A percentile compares a stretch with the other conserved stretches of the same genome.
phyloP scores from a whole-genome alignment of 2,329 filamentous ascomycete species.

The Colletotrichum sp. region DNA sequence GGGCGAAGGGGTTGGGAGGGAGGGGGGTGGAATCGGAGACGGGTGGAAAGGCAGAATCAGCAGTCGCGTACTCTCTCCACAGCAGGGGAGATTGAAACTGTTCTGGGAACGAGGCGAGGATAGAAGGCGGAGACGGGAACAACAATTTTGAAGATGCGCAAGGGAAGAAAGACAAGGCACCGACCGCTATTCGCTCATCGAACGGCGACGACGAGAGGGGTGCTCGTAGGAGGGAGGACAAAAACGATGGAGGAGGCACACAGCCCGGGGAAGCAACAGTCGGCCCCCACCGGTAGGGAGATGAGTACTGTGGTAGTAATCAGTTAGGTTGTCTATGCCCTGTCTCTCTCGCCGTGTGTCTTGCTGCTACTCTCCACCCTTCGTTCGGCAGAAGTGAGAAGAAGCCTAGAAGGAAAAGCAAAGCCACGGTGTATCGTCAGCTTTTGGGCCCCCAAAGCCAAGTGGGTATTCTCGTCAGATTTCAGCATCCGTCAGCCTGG shows the following conservation, averaged over 20 bases:
- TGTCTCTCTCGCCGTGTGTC: not conserved
- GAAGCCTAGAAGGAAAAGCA: not conserved
- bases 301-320: not conserved
- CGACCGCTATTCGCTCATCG: not conserved
- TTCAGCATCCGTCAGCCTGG: not conserved
- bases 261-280: not conserved
- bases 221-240: not conserved
- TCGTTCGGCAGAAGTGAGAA: not conserved
- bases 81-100: conserved; percentile 1
- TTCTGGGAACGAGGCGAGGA: not conserved
- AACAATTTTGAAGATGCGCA: not conserved
- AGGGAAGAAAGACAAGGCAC: not conserved
- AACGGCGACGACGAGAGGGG: not conserved
- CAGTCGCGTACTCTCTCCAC: not conserved
- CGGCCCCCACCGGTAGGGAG: not conserved
- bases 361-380: not conserved
- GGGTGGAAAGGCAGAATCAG: not conserved
- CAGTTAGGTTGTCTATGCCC: not conserved
- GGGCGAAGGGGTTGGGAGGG: not conserved
- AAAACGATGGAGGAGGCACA: not conserved
- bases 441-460: not conserved
- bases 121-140: not conserved
- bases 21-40: not conserved
- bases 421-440: not conserved
- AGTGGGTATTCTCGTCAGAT: not conserved